Percentiles rank a stretch among this genome's conserved stretches.
Conservation (phyloP, 2,329 filamentous ascomycete species). For the Fusarium avenaceum region DNA sequence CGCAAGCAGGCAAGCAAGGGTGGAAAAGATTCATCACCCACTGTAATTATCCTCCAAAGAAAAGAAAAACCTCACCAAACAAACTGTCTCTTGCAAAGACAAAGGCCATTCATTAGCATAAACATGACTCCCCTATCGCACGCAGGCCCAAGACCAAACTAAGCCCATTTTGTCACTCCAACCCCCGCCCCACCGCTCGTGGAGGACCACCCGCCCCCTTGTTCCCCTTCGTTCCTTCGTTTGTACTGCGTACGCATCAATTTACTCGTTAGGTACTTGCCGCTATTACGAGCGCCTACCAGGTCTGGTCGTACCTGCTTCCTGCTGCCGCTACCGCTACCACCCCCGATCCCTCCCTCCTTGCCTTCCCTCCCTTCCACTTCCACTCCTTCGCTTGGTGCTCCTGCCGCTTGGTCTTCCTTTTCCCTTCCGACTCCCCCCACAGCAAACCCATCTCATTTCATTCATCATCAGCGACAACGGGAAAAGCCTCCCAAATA, state of each 20-base stretch:
- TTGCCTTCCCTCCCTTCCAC: slow-evolving; percentile 18
- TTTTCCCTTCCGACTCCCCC: slow-evolving; percentile 40
- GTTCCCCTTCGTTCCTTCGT: slow-evolving; percentile 14
- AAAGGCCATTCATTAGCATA: slow-evolving; percentile 15
- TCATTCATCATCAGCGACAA: slow-evolving; percentile 46
- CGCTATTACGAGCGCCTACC: slow-evolving; percentile 16
- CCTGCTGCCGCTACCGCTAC: slow-evolving; percentile 22
- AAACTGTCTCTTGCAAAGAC: slow-evolving; percentile 3
- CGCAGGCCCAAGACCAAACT: slow-evolving; percentile 38
- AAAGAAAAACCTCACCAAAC: neutral
- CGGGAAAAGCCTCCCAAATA: slow-evolving; percentile 26
- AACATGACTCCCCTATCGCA: slow-evolving; percentile 35
- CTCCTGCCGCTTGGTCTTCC: slow-evolving; percentile 30
- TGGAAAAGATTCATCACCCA: neutral
- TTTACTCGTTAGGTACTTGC: slow-evolving; percentile 30
- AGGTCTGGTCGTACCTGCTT: slow-evolving; percentile 37
- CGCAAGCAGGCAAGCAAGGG: neutral
- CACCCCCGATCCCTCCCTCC: slow-evolving; percentile 32
- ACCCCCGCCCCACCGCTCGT: slow-evolving; percentile 36
- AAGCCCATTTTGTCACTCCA: slow-evolving; percentile 40
- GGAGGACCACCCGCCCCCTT: slow-evolving; percentile 21
- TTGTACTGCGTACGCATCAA: slow-evolving; percentile 30
- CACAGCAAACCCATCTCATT: slow-evolving; percentile 41
- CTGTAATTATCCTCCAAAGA: neutral
- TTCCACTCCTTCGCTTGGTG: slow-evolving; percentile 15